Evolutionary conservation across 2,329 filamentous ascomycete genomes (phyloP).

Genomic region (Fusarium sp.): DNA sequence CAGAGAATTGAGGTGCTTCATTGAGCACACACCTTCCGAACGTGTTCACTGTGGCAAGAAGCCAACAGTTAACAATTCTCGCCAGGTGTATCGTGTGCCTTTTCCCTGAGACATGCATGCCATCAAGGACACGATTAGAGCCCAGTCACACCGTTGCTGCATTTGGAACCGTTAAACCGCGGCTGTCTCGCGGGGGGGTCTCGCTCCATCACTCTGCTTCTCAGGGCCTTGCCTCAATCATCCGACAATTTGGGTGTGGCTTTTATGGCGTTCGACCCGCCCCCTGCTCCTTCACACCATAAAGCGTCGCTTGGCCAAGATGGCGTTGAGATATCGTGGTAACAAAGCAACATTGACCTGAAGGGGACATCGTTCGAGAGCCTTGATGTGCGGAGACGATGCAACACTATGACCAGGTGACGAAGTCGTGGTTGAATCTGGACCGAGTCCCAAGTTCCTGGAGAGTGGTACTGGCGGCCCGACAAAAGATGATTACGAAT

Average conservation of each 20-base stretch:
- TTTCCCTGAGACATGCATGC: conserved; percentile 32
- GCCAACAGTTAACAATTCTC: background rate
- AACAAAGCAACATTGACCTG: conserved; percentile 6
- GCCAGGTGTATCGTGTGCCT: background rate
- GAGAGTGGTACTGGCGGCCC: conserved; percentile 12
- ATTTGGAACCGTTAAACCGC: background rate
- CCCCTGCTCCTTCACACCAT: conserved; percentile 10
- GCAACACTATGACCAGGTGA: background rate
- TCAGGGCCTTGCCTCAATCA: conserved; percentile 27
- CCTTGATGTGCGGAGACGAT: conserved; percentile 9
- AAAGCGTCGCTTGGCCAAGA: background rate
- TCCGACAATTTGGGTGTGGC: conserved; percentile 35
- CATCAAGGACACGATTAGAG: conserved; percentile 6
- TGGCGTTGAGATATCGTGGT: background rate
- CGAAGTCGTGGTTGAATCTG: conserved; percentile 8
- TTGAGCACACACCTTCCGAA: background rate
- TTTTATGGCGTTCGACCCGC: conserved; percentile 26
- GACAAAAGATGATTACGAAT: background rate
- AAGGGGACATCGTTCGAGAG: conserved; percentile 7
- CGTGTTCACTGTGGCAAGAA: background rate
- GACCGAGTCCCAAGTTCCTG: background rate
- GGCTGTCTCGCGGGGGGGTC: background rate
- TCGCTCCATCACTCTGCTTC: conserved; percentile 11
- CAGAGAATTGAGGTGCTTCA: background rate
- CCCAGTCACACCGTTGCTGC: background rate